A percentile compares a stretch with the other conserved stretches of the same genome.
Evolutionary conservation across 139 green algal genomes (phyloP).

Genomic region (Haematococcus lacustris): DNA sequence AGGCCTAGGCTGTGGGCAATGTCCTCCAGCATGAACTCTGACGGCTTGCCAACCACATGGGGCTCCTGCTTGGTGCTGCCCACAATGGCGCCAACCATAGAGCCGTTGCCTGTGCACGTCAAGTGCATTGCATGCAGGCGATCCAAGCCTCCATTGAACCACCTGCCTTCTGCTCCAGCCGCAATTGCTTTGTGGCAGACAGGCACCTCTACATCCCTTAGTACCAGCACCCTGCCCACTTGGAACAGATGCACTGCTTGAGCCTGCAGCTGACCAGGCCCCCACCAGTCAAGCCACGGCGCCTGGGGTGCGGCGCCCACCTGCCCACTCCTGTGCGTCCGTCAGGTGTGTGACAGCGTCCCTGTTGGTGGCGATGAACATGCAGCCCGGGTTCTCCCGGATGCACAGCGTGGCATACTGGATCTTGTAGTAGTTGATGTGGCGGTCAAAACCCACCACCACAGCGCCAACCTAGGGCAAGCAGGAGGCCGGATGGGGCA

Average conservation of each 20-base stretch:
- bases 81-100: slow-evolving; percentile 95
- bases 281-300: neutral
- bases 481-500: no score
- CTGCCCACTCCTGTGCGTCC: slow-evolving; percentile 76
- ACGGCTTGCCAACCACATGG: slow-evolving; percentile 90
- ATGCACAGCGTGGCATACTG: slow-evolving; percentile 98
- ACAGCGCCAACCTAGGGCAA: slow-evolving; percentile 92
- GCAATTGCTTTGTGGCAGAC: no score
- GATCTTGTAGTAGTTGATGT: slow-evolving; percentile 99
- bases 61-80: slow-evolving; percentile 88
- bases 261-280: neutral
- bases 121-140: no score
- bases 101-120: slow-evolving; percentile 78
- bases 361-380: slow-evolving; percentile 98
- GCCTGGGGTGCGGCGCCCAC: slow-evolving; percentile 9
- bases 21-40: slow-evolving; percentile 95
- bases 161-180: no score
- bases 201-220: no score
- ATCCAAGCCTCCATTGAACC: no score
- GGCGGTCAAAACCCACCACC: slow-evolving; percentile 94
- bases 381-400: slow-evolving; percentile 93
- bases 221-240: no score
- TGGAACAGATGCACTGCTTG: no score
- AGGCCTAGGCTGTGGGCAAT: slow-evolving; percentile 74
- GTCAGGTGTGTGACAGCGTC: slow-evolving; percentile 98